Percentiles rank a stretch among this genome's conserved stretches.
phyloP scores from a whole-genome alignment of 2,329 filamentous ascomycete genomes.

The Tolypocladium tundrense region DNA sequence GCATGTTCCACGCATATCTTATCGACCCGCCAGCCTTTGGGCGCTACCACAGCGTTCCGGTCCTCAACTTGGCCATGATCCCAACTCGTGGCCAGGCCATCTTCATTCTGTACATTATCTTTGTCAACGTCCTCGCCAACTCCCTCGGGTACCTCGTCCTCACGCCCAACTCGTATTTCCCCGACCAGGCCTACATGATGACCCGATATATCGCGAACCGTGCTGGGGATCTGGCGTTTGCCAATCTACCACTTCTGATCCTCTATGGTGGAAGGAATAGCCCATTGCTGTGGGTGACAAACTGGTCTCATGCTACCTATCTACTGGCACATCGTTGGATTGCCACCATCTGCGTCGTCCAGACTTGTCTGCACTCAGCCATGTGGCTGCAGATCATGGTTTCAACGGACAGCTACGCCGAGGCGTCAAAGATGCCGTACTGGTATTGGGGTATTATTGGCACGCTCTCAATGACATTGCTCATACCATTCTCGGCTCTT shows the following conservation, averaged over 20 bases:
- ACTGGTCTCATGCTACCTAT: slow-evolving; percentile 38
- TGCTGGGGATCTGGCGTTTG: slow-evolving; percentile 28
- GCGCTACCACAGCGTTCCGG: slow-evolving; percentile 11
- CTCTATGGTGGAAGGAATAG: slow-evolving; percentile 37
- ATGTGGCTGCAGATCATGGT: slow-evolving; percentile 25
- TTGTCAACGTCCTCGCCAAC: slow-evolving; percentile 24
- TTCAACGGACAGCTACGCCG: slow-evolving; percentile 13
- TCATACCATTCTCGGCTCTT: slow-evolving; percentile 22
- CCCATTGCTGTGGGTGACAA: slow-evolving; percentile 34
- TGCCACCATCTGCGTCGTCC: slow-evolving; percentile 30
- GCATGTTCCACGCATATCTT: slow-evolving; percentile 14
- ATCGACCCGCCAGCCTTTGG: slow-evolving; percentile 17
- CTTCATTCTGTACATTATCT: slow-evolving; percentile 29
- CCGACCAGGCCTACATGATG: slow-evolving; percentile 14
- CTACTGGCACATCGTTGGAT: slow-evolving; percentile 39
- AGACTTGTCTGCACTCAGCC: slow-evolving; percentile 36
- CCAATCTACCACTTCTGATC: slow-evolving; percentile 29
- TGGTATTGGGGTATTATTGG: slow-evolving; percentile 34
- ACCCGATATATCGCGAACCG: slow-evolving; percentile 26
- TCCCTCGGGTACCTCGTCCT: slow-evolving; percentile 16
- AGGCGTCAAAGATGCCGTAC: slow-evolving; percentile 18
- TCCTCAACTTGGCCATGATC: slow-evolving; percentile 12
- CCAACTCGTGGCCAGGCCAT: slow-evolving; percentile 33
- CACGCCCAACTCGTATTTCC: slow-evolving; percentile 18
- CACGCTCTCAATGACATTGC: slow-evolving; percentile 19